Conservation (phyloP, 2,329 filamentous ascomycete genomes). For the Fusarium nelsonii region DNA sequence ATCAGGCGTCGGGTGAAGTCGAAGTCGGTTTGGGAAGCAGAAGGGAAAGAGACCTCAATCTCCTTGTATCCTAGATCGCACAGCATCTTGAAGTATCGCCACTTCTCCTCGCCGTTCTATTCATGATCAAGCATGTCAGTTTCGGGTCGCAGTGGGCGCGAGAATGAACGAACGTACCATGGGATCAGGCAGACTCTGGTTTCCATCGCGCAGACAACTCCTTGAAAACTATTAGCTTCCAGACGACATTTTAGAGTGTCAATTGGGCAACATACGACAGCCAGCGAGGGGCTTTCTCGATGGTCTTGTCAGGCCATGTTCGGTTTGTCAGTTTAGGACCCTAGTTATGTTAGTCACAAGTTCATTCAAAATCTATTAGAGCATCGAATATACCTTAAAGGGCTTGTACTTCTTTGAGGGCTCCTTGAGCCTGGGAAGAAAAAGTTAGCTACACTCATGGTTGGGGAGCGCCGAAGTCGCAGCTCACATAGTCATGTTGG, state of each 20-base stretch:
- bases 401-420: conserved; percentile 81
- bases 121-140: neutral
- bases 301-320: conserved; percentile 85
- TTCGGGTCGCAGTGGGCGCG: neutral
- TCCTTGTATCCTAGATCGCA: conserved; percentile 95
- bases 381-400: conserved; percentile 56
- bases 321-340: conserved; percentile 71
- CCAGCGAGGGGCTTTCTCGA: conserved; percentile 91
- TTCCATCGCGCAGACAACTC: conserved; percentile 76
- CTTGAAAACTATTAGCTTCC: conserved; percentile 6
- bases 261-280: conserved; percentile 57
- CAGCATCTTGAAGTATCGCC: conserved; percentile 94
- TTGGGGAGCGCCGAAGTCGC: conserved; percentile 18
- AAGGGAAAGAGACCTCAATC: conserved; percentile 96
- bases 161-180: conserved; percentile 72
- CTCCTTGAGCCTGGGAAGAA: conserved; percentile 72
- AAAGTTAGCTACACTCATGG: conserved; percentile 8
- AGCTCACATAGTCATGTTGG: conserved; percentile 31
- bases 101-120: conserved; percentile 94
- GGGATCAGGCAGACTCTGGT: conserved; percentile 91
- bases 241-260: neutral
- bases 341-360: neutral
- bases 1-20: conserved; percentile 91
- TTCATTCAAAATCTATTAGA: conserved; percentile 49
- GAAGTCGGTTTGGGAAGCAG: conserved; percentile 94